Evolutionary conservation across 2,329 filamentous ascomycete genomes (phyloP), one percentile per base, ranked within the genome.

Genomic region (Bisporella sp.): DNA sequence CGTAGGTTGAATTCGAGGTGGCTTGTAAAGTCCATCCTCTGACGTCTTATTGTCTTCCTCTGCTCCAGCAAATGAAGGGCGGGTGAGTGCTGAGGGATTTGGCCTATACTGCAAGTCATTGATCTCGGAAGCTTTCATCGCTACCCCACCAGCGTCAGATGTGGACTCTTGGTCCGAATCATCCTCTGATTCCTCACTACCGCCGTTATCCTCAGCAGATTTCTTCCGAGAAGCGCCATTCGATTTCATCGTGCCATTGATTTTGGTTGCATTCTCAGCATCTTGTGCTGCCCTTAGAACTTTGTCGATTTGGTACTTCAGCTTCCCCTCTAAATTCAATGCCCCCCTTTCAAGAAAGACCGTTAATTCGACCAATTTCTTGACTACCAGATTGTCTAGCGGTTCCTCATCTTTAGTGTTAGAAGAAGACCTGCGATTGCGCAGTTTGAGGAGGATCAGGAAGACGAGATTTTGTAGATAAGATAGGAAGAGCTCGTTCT

Each of bases 281-380:
- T 59, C 59, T 54, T 95, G 87, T 35, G 90, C 90, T 0, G 89
- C 88, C 56, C 89, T 86, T 21, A 99, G 76, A 30, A 96, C 90
- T 65, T 95, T 93, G 68, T 97, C 92, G 62, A 99, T 89, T 66
- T 96, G 91, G 69, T 96, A 99, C 58, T 90, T 92, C 54, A 99
- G 71, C 61, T 91, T 87, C 58, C 86, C 85, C 69, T 99, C 95
- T 12, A 97, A 72, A 0, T 93, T 93, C 12, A 88, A 82, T 4
- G 96, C 87, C 57, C 93, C 95, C 65, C 90, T 90, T 64, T 99
- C 95, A 1, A 99, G 75, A 66, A 95, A 97, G 1, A 96, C 76
- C n/a, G 92, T 81, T 47, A 96, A 74, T 68, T 96, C 90, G 13
- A 91, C 82, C n/a, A 99, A 77, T 65, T 95, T 96, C 59, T 85